Evolutionary conservation across 2,329 filamentous ascomycete genomes (phyloP).

Genomic region (Penicillium capsulatum): DNA sequence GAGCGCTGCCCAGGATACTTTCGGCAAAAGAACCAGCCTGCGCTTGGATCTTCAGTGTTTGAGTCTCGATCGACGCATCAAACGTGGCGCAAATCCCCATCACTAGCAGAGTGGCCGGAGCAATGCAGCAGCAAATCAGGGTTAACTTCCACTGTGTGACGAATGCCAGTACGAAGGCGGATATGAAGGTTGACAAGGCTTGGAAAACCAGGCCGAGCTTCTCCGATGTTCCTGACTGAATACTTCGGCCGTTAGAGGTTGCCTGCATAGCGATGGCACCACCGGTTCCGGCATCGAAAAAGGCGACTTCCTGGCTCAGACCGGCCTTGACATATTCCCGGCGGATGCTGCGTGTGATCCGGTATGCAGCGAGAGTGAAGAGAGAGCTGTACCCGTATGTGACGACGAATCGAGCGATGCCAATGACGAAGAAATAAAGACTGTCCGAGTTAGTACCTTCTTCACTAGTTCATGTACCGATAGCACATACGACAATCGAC

Average conservation of each 20-base stretch:
- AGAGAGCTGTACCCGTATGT: conserved; percentile 31
- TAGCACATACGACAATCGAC: too few relatives aligned
- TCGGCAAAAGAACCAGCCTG: conserved; percentile 21
- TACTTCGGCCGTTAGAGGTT: conserved; percentile 26
- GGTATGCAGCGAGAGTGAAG: conserved; percentile 8
- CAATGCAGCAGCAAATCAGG: conserved; percentile 19
- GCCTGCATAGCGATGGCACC: conserved; percentile 31
- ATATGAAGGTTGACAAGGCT: conserved; percentile 17
- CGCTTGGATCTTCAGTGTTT: conserved; percentile 20
- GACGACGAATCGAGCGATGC: conserved; percentile 31
- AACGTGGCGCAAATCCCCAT: conserved; percentile 11
- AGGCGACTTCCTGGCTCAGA: conserved; percentile 30
- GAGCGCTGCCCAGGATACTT: conserved; percentile 14
- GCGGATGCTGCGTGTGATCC: conserved; percentile 15
- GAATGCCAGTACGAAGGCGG: conserved; percentile 24
- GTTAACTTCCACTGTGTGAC: conserved; percentile 24
- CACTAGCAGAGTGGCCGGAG: conserved; percentile 15
- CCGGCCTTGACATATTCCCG: conserved; percentile 17
- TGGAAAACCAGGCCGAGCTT: conserved; percentile 23
- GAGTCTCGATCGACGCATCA: conserved; percentile 18
- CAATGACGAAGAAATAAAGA: conserved; percentile 39
- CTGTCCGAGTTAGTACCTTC: conserved; percentile 7
- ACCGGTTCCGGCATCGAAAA: conserved; percentile 26
- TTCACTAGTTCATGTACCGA: too few relatives aligned
- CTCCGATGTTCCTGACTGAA: conserved; percentile 20